Percentiles rank a stretch among this genome's conserved stretches.
Evolutionary conservation across 352 stramenopile species (phyloP).

Genomic region (Globisporangium sylvaticum): DNA sequence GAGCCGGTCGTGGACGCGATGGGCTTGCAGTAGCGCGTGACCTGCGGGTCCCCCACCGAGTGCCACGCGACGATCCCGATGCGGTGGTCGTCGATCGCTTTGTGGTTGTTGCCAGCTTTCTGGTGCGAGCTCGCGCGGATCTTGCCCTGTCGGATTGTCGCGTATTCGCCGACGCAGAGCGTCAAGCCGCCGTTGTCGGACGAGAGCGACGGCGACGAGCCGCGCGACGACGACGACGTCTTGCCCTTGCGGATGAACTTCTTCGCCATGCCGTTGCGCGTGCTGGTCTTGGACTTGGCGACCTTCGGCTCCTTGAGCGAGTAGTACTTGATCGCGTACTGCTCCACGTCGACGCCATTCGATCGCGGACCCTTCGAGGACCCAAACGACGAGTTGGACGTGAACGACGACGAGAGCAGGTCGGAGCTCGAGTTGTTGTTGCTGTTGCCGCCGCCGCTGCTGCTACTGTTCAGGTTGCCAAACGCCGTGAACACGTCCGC

Average conservation of each 20-base stretch:
- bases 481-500: conserved; percentile 65
- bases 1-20: conserved; percentile 28
- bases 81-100: conserved; percentile 32
- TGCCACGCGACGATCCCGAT: conserved; percentile 67
- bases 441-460: conserved; percentile 5
- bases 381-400: conserved; percentile 28
- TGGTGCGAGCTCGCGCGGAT: conserved; percentile 15
- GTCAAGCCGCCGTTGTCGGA: conserved; percentile 22
- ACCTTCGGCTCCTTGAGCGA: conserved; percentile 28
- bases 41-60: conserved; percentile 58
- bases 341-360: conserved; percentile 19
- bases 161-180: conserved; percentile 61
- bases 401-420: conserved; percentile 12
- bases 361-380: conserved; percentile 11
- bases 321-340: conserved; percentile 59
- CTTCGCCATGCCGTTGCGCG: conserved; percentile 22
- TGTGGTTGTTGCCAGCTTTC: conserved; percentile 9
- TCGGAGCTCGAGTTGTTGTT: conserved; percentile 8
- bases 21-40: conserved; percentile 57
- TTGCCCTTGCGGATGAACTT: conserved; percentile 44
- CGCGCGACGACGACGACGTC: conserved; percentile 19
- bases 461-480: conserved; percentile 17
- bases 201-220: conserved; percentile 13
- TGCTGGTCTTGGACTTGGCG: conserved; percentile 14
- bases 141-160: conserved; percentile 47